Evolutionary conservation across 2,329 filamentous ascomycete species (phyloP), one percentile per base, ranked within the genome.

Genomic region (Colletotrichum liriopes): DNA sequence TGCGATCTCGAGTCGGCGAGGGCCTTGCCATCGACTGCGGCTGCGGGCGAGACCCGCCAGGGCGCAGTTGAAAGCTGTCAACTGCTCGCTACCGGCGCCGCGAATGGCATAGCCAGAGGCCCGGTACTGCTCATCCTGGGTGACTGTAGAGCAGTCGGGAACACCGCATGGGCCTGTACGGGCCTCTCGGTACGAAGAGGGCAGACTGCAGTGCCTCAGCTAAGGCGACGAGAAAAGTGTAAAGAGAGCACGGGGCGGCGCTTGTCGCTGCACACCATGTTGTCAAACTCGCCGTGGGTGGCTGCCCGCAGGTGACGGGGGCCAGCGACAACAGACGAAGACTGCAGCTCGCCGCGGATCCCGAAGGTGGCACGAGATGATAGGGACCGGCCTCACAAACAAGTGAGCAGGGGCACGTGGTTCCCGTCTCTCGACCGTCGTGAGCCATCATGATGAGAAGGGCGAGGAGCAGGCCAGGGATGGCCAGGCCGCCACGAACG

Each of bases 401-500:
- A 16, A 47, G 43, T 9, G 20, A 49, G 18, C 12, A 26, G 32
- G 29, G 32, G 26, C 59, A 49, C 59, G 43, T 61, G 59, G 29
- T 2, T 14, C 12, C n/a, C 58, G 23, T 26, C 14, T 23, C 43
- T 23, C 20, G 43, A 61, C 49, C 16, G n/a, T n/a, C 20, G 2
- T 26, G 23, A 26, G 43, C 29, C 16, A 35, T 41, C 39, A 37
- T 41, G 55, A 47, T 43, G 35, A n/a, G 54, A 11, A 26, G 26
- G 41, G 20, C n/a, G 64, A 51, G 39, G 32, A 41, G 62, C 56
- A 55, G 29, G 29, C 43, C 45, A 41, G 56, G 41, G 23, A 43
- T 32, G 41, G 26, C 45, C 39, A 51, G 67, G 67, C 47, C 43
- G 65, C 37, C 29, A 45, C 16, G 56, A 29, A 47, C 29, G 14